phyloP scores from a whole-genome alignment of 1,284 basidiomycete genomes.

The Ceratorhiza oryzae-sativae region DNA sequence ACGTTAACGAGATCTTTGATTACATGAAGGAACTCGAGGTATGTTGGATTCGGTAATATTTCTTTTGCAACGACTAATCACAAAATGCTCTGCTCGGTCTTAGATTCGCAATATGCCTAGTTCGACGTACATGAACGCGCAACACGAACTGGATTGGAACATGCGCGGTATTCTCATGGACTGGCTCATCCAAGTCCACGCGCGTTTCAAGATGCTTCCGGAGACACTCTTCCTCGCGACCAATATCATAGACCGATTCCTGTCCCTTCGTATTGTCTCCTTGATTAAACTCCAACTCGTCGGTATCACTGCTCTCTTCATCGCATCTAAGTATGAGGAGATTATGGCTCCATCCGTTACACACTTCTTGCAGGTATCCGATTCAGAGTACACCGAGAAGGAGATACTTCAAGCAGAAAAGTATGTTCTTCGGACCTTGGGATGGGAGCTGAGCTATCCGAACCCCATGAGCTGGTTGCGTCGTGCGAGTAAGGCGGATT shows the following conservation, averaged over 20 bases:
- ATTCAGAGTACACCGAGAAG: conserved; percentile 82
- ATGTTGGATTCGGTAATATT: conserved; percentile 44
- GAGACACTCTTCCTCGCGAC: conserved; percentile 95
- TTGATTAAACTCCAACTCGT: conserved; percentile 96
- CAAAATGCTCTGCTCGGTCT: conserved; percentile 36
- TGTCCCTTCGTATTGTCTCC: conserved; percentile 88
- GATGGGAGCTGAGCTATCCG: conserved; percentile 92
- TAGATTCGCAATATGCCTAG: conserved; percentile 80
- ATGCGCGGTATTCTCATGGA: conserved; percentile 96
- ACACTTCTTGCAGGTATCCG: conserved; percentile 90
- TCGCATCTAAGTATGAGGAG: conserved; percentile 96
- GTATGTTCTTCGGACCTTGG: conserved; percentile 89
- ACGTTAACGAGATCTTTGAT: conserved; percentile 92
- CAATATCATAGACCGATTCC: conserved; percentile 97
- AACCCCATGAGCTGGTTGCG: conserved; percentile 94
- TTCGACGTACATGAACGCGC: conserved; percentile 88
- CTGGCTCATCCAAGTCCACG: conserved; percentile 97
- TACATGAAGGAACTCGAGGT: conserved; percentile 83
- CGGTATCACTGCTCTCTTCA: conserved; percentile 91
- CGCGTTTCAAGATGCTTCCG: conserved; percentile 90
- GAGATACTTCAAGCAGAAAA: conserved; percentile 95
- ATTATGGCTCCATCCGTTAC: conserved; percentile 88
- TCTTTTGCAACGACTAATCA: background rate
- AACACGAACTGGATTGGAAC: conserved; percentile 90
- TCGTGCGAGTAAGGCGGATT: conserved; percentile 94